Evolutionary conservation across 2,329 filamentous ascomycete genomes (phyloP), one percentile per base, ranked within the genome.

Genomic region (Fusarium subglutinans): DNA sequence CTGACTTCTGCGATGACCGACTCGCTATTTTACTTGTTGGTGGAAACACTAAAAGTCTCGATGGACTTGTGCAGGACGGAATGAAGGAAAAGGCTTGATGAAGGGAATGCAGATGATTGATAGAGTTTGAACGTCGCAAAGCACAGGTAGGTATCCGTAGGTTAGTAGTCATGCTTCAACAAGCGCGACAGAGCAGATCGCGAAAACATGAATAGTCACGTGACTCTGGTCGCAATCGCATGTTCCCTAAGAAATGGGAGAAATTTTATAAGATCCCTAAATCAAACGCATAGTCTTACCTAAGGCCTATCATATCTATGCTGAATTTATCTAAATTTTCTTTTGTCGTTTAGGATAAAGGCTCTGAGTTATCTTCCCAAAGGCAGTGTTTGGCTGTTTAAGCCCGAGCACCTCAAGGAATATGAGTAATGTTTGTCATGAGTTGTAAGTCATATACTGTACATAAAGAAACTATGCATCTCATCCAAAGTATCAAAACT

Each of bases 181-280:
- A 51, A 33, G 47, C 69, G 72, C 69, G 73, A 63, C 57, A 18
- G 44, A 35, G 33, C 53, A 57, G 48, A 57, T 53, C 63, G 64
- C 73, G 63, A 72, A 74, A 74, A 59, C 45, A 62, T 24, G 2
- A 20, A 6, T 6, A 18, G 26, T 72, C 73, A 75, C 73, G 73
- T 75, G 73, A 71, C n/a, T 41, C 50, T 70, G 58, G 55, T 73
- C 44, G 47, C 73, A 73, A 33, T 33, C 43, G 35, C 66, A 70
- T 69, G 41, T 51, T 38, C 26, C n/a, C 47, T 51, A 53, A 53
- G 48, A 24, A 24, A 51, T 51, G 5, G 47, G 30, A 18, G 48
- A 22, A 15, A 53, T 11, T 5, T 37, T 53, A 3, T 15, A 8
- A 53, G 17, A 17, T 35, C 17, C n/a, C n/a, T 53, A 26, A 26